Conservation (phyloP, 495 filamentous ascomycete species). For the Xylaria sp. region DNA sequence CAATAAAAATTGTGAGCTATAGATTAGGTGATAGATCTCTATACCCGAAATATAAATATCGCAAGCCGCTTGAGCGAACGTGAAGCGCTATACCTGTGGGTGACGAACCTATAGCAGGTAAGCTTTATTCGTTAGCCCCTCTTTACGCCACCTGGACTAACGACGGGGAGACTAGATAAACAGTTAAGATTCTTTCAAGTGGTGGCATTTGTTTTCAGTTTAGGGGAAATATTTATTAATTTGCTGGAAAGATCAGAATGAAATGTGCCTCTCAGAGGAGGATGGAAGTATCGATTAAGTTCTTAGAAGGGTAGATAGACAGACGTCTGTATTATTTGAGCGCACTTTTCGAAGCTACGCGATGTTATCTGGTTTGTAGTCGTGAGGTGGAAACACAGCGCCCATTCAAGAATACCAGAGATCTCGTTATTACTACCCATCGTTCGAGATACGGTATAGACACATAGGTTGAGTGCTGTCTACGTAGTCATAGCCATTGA, state of each 20-base stretch:
- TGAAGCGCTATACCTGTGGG: not conserved
- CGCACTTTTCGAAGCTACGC: not conserved
- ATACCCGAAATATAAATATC: not conserved
- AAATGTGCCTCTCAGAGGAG: not conserved
- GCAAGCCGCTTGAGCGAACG: not conserved
- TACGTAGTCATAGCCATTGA: not conserved
- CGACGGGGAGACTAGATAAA: not conserved
- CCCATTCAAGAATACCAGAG: not conserved
- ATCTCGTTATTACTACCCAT: not conserved
- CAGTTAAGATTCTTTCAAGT: not conserved
- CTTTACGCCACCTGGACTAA: not conserved
- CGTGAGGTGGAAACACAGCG: not conserved
- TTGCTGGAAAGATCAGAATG: not conserved
- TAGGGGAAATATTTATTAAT: not conserved
- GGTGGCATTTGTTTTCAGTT: not conserved
- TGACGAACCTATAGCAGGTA: not conserved
- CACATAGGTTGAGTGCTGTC: not conserved
- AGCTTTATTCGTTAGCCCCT: not conserved
- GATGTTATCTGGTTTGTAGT: not conserved
- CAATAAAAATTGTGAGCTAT: not conserved
- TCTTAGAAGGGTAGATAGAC: not conserved
- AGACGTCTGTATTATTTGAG: not conserved
- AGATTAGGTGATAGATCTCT: not conserved
- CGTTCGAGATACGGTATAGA: not conserved
- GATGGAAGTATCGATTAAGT: not conserved